Base-by-base conservation (phyloP, 2,329 filamentous ascomycete genomes). In the Talaromyces sp. region DNA sequence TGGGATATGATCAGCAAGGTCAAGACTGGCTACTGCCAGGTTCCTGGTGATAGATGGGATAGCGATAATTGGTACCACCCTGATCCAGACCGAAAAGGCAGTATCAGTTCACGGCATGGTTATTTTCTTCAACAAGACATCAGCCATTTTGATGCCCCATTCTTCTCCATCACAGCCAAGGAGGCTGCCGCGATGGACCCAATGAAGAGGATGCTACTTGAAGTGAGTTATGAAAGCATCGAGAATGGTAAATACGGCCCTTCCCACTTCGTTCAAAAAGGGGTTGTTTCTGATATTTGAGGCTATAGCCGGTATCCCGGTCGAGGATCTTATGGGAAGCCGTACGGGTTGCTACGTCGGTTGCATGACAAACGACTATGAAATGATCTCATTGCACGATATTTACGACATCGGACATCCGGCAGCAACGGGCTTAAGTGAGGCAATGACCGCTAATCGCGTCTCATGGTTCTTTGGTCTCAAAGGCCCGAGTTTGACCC, bases 401-500 rank as follows among this genome's bases (percentile, higher is more conserved):
- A 38, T 62, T 1, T 68, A 72, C 31, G 62, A 27, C 7, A 24
- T 56, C 19, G 63, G 62, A 38, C 62, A 19, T 19, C 72, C 66
- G 55, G 24, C 29, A 3, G 59, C 62, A 1, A 67, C 67, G 1
- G 70, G 67, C 6, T 63, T 55, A 38, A 63, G 60, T 2, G 17
- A 41, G 10, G 59, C 62, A 5, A 55, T 70, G 26, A 52, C 68
- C 14, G 61, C 71, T 3, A 74, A 74, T 48, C 66, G 72, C 0
- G 51, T 75, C 3, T 72, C 70, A 6, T 69, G 67, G 53, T 66
- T 66, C 21, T 74, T 66, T 53, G 66, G 74, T 59, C 55, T 74
- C 3, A 52, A 58, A 9, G 72, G 71, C 0, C 66, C 70, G 0
- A 66, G 63, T 32, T 41, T 70, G 3, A 70, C 66, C 8, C 21